Base-by-base conservation (phyloP, 352 stramenopile species). In the Paralagenidium karlingii region DNA sequence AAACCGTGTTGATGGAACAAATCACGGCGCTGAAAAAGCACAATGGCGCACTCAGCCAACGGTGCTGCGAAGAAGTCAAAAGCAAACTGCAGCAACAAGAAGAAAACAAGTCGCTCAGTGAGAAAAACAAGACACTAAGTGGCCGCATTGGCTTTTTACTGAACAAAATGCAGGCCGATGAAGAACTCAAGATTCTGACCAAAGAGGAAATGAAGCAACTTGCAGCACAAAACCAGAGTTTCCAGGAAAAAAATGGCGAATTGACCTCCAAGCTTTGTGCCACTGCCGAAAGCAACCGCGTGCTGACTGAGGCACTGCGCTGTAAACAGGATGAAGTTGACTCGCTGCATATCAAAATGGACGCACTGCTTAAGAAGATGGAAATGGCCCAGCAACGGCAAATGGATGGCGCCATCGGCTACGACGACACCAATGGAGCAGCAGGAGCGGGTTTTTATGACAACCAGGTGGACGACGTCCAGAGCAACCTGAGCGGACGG, bases 81-180 rank as follows among this genome's bases (percentile, higher is more conserved):
- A 60, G 68, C 15, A 96, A 96, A 53, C 70, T 97, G 2, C 78
- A 84, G 25, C 84, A 96, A 43, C 66, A 89, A 5, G 91, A 97
- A 34, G 77, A 94, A 33, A 63, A 82, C 22, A 94, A 94, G 24
- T 71, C 82, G n/a, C 71, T 94, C 0, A 78, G 96, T 27, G 91
- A 97, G 38, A 98, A 98, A 52, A 55, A 97, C 42, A 78, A 82
- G 38, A 97, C 84, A 11, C 78, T 97, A 54, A 92, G 87, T 46
- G 80, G 84, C 0, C 84, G 93, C 4, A 62, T 98, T 3, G 79
- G 80, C 13, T 97, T 97, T 53, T 44, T 98, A 26, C 78, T 98
- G 34, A 98, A 96, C 64, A 97, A 96, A 52, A 94, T 98, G 68
- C 89, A 98, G 48, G 84, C 80, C 8, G 90, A 98, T 46, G 90